These are phyloP conservation scores for Kwoniella heveanensis DNA, from an alignment of 768 basidiomycete genomes.

Conservation along the genomic window DNA sequence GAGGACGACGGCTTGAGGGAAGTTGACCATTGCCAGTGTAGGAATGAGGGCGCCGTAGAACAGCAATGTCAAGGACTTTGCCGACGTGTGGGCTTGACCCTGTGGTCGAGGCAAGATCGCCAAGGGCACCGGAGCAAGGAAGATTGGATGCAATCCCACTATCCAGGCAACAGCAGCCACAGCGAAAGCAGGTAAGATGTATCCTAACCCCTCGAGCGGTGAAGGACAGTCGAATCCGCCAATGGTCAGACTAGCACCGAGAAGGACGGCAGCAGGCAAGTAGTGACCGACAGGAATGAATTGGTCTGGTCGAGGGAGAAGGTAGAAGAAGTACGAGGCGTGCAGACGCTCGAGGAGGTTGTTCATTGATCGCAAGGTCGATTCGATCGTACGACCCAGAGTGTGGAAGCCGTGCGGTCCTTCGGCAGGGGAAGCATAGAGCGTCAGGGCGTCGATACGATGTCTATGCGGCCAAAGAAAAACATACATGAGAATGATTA, in stretches of 20 bases:
- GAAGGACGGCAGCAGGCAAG: conserved; percentile 80
- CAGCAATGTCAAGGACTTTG: conserved; percentile 69
- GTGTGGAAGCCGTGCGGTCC: conserved; percentile 96
- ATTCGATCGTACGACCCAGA: conserved; percentile 85
- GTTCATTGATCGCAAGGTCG: conserved; percentile 82
- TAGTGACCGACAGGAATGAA: conserved; percentile 91
- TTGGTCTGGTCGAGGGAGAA: conserved; percentile 66
- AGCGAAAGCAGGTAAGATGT: conserved; percentile 53
- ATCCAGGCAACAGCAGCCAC: conserved; percentile 28
- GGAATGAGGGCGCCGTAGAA: conserved; percentile 82
- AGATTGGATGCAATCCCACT: conserved; percentile 2
- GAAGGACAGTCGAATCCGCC: conserved; percentile 64
- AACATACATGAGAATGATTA: not conserved
- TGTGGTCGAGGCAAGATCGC: not conserved
- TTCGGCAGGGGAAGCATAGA: conserved; percentile 80
- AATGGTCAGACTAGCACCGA: conserved; percentile 83
- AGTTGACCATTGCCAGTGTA: conserved; percentile 84
- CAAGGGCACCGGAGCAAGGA: not conserved
- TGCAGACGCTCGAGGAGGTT: conserved; percentile 94
- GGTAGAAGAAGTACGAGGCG: conserved; percentile 96
- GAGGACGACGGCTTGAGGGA: conserved; percentile 78
- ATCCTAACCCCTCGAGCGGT: conserved; percentile 66
- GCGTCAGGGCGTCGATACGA: conserved; percentile 88
- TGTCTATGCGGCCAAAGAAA: too few species aligned
- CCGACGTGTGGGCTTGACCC: not conserved